These are phyloP conservation scores for Huntiella moniliformis DNA, from an alignment of 2,329 filamentous ascomycete genomes.

Conservation along the genomic window DNA sequence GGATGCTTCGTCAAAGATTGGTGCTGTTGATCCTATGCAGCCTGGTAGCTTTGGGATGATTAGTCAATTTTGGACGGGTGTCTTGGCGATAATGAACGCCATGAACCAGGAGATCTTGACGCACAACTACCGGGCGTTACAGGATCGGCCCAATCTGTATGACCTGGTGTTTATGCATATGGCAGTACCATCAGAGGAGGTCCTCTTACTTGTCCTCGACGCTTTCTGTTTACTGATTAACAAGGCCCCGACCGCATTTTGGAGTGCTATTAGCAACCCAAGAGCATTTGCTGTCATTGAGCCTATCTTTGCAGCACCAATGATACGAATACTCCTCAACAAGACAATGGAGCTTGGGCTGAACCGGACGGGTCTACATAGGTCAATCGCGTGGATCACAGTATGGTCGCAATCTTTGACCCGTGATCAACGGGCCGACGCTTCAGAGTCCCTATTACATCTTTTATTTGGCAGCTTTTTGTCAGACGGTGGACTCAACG, in stretches of 20 bases:
- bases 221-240: slow-evolving; percentile 53
- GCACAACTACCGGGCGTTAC: slow-evolving; percentile 59
- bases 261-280: slow-evolving; percentile 71
- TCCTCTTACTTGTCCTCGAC: slow-evolving; percentile 50
- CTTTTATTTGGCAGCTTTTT: slow-evolving; percentile 51
- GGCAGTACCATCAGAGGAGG: slow-evolving; percentile 30
- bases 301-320: slow-evolving; percentile 56
- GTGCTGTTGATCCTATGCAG: slow-evolving; percentile 24
- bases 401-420: slow-evolving; percentile 63
- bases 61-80: slow-evolving; percentile 61
- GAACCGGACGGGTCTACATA: slow-evolving; percentile 20
- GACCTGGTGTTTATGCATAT: slow-evolving; percentile 39
- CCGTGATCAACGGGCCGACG: slow-evolving; percentile 55
- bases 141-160: slow-evolving; percentile 57
- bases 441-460: slow-evolving; percentile 59
- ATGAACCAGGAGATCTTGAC: slow-evolving; percentile 58
- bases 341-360: slow-evolving; percentile 32
- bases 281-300: slow-evolving; percentile 68
- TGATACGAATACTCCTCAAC: slow-evolving; percentile 40
- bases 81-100: slow-evolving; percentile 52
- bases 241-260: slow-evolving; percentile 64
- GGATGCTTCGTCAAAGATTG: slow-evolving; percentile 44
- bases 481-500: slow-evolving; percentile 32
- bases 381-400: slow-evolving; percentile 60
- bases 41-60: slow-evolving; percentile 27